Base-by-base conservation (phyloP, 768 basidiomycete species). In the Leccinum subtestaceum region DNA sequence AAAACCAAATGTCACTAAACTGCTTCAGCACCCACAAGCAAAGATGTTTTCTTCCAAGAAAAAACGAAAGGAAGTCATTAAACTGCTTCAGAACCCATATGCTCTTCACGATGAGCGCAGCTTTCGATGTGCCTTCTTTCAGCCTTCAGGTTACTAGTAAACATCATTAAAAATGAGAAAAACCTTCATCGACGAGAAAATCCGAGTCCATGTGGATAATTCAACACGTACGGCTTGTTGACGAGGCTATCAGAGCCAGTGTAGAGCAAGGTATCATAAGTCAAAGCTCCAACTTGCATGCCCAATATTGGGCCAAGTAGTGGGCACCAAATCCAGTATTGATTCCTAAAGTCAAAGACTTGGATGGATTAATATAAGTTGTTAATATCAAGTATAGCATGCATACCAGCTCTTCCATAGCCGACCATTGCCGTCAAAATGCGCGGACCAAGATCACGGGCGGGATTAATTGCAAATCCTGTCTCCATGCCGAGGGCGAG, bases 261-360 rank as follows among this genome's bases (percentile, higher is more conserved):
- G 71, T 80, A 87, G 56, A 89, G 57, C 58, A 86, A 73, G 2
- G 74, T 48, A 63, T 90, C 88, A 62, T 90, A 90, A 43, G 83
- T 59, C 56, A 84, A 69, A 4, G 78, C 75, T 12, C 83, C 88
- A 5, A 73, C 68, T 58, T 83, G 77, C 51, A 78, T 85, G 27
- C 88, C 88, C 34, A 81, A 61, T 66, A 88, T 80, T 9, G 86
- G 82, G 2, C 75, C 85, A 40, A 86, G 70, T 17, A 87, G 65
- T 3, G 86, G 83, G 63, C 83, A 83, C 88, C 88, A 90, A 34
- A 89, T 60, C 88, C 87, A 90, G 65, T 89, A 90, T 58, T 89
- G 87, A 65, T 77, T 81, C 62, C 70, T 66, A 56, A 65, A 74
- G 32, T 65, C 56, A 53, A 70, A 67, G 8, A 68, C 65, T 67